Conservation (phyloP, 306 rosid genomes). For the Clitoria ternatea region DNA sequence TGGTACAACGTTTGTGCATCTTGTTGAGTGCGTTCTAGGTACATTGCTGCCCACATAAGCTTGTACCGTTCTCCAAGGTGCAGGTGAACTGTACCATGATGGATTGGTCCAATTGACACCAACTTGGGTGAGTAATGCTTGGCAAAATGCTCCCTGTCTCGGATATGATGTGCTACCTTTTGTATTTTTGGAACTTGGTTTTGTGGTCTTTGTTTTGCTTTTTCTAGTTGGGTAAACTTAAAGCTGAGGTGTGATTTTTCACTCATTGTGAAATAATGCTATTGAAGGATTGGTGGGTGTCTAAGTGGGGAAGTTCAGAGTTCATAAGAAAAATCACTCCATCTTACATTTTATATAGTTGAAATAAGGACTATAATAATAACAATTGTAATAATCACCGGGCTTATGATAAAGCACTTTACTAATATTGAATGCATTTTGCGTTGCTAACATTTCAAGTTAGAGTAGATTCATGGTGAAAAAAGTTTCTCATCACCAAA, state of each 20-base stretch:
- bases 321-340: background rate
- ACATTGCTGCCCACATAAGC: background rate
- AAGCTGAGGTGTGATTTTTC: background rate
- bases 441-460: background rate
- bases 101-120: constrained; percentile 16
- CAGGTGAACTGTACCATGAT: background rate
- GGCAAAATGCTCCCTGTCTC: background rate
- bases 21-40: background rate
- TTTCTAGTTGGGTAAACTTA: background rate
- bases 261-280: background rate
- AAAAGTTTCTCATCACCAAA: background rate
- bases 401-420: background rate
- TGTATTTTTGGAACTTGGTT: background rate
- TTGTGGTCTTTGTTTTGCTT: background rate
- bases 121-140: background rate
- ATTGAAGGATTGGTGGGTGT: background rate
- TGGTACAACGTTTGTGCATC: background rate
- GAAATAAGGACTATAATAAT: background rate
- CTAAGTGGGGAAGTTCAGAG: background rate
- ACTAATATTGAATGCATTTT: background rate
- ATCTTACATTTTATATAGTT: background rate
- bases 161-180: background rate
- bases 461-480: background rate
- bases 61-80: constrained; percentile 6
- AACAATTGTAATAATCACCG: background rate